Percentiles rank a stretch among this genome's conserved stretches.
These are phyloP conservation scores for Metschnikowia baotianmanensis DNA, from an alignment of 805 yeast species.

Conservation along the genomic window DNA sequence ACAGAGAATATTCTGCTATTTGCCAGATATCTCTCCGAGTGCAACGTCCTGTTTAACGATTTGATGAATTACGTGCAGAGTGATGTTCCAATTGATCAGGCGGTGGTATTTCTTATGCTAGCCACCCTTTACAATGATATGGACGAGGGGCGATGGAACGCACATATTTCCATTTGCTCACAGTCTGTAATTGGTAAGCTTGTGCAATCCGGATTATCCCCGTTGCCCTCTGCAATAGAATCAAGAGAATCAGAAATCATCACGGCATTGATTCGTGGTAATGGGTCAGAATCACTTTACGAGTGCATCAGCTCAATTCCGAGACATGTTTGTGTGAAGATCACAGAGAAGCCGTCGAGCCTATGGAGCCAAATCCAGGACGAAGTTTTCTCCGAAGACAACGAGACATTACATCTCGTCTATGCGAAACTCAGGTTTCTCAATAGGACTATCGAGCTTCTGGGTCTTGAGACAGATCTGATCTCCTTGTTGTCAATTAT, in stretches of 20 bases:
- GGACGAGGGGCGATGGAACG: not conserved
- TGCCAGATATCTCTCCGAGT: conserved; percentile 14
- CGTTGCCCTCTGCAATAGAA: not conserved
- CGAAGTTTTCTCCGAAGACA: conserved; percentile 23
- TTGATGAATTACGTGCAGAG: conserved; percentile 1
- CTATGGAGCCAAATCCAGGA: conserved; percentile 7
- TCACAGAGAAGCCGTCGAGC: not conserved
- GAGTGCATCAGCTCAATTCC: not conserved
- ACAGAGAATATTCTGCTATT: conserved; percentile 19
- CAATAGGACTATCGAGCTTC: conserved; percentile 21
- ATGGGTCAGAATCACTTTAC: not conserved
- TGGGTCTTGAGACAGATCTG: conserved; percentile 2
- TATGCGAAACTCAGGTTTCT: conserved; percentile 28
- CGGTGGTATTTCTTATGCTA: conserved; percentile 7
- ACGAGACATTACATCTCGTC: conserved; percentile 18
- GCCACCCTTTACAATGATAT: not conserved
- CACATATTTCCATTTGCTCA: conserved; percentile 18
- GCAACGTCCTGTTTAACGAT: conserved; percentile 1
- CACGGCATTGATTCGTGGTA: not conserved
- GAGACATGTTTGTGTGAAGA: not conserved
- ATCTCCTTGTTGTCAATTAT: conserved; percentile 18
- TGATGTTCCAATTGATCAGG: conserved; percentile 4
- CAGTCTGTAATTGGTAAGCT: conserved; percentile 13
- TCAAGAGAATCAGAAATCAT: conserved; percentile 1
- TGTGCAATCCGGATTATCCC: conserved; percentile 14